Percentiles rank a stretch among this genome's conserved stretches.
Conservation (phyloP, 805 yeast species). For the Barnettozyma sucrosica region DNA sequence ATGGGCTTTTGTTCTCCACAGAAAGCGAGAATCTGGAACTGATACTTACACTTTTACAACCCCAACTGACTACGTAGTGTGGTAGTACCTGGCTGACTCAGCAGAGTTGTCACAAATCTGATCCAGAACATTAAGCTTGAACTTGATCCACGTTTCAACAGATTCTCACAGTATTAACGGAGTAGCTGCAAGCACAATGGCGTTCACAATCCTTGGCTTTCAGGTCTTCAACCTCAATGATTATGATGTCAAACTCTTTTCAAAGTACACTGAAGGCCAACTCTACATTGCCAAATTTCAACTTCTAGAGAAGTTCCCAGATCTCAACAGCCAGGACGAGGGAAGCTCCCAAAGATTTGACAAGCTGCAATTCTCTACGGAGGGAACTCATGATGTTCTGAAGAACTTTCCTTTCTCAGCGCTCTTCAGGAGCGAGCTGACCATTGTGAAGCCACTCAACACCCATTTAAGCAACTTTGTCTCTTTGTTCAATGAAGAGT, state of each 20-base stretch:
- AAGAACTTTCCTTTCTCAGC: slow-evolving; percentile 23
- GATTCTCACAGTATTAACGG: background rate
- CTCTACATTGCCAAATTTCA: slow-evolving; percentile 20
- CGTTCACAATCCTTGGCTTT: slow-evolving; percentile 18
- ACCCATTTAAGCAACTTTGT: slow-evolving; percentile 11
- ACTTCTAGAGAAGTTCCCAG: slow-evolving; percentile 17
- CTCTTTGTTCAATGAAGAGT: slow-evolving; percentile 18
- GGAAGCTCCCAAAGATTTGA: slow-evolving; percentile 22
- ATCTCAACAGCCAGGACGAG: slow-evolving; percentile 13
- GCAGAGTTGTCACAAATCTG: background rate
- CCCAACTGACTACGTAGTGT: no score
- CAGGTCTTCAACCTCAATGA: slow-evolving; percentile 23
- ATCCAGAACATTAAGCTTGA: no score
- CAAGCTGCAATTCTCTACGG: slow-evolving; percentile 11
- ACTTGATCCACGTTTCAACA: no score
- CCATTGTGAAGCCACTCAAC: slow-evolving; percentile 9
- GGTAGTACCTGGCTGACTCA: background rate
- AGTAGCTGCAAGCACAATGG: slow-evolving; percentile 5
- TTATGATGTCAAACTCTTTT: slow-evolving; percentile 21
- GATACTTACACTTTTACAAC: no score
- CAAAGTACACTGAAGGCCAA: slow-evolving; percentile 16
- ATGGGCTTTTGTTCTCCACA: no score
- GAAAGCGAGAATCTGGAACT: no score
- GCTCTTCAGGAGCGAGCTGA: slow-evolving; percentile 15
- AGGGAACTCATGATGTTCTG: slow-evolving; percentile 6